phyloP scores from a whole-genome alignment of 2,329 filamentous ascomycete species.

The Alternaria longipes region DNA sequence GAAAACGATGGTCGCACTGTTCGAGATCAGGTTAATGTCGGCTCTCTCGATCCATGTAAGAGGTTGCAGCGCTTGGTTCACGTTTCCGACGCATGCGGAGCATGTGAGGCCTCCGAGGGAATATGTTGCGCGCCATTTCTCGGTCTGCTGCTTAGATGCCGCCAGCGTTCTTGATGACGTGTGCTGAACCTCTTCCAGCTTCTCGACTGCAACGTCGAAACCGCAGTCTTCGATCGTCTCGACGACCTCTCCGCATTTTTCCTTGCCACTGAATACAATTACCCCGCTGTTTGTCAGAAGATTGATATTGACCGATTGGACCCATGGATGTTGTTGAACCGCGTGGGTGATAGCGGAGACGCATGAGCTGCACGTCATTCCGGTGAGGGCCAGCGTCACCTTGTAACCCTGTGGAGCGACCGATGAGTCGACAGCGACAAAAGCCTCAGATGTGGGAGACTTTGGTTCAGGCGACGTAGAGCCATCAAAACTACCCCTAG shows the following conservation, averaged over 20 bases:
- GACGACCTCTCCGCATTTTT: constrained; percentile 56
- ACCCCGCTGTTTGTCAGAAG: constrained; percentile 61
- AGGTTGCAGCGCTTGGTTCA: constrained; percentile 59
- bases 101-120: constrained; percentile 67
- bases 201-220: constrained; percentile 53
- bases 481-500: constrained; percentile 26
- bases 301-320: constrained; percentile 60
- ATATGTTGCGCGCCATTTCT: constrained; percentile 55
- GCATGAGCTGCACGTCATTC: constrained; percentile 70
- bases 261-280: constrained; percentile 59
- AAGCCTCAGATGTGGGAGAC: constrained; percentile 24
- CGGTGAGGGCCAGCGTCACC: constrained; percentile 61
- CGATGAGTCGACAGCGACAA: constrained; percentile 30
- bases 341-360: constrained; percentile 61
- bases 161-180: not conserved
- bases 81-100: constrained; percentile 62
- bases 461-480: constrained; percentile 15
- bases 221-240: constrained; percentile 61
- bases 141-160: constrained; percentile 18
- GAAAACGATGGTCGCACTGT: constrained; percentile 61
- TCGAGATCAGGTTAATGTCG: constrained; percentile 62
- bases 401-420: constrained; percentile 23
- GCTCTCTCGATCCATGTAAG: constrained; percentile 58
- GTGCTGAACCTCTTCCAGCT: constrained; percentile 33
- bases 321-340: constrained; percentile 58